Conservation (phyloP, 2,329 filamentous ascomycete species). For the Sclerotinia glacialis region DNA sequence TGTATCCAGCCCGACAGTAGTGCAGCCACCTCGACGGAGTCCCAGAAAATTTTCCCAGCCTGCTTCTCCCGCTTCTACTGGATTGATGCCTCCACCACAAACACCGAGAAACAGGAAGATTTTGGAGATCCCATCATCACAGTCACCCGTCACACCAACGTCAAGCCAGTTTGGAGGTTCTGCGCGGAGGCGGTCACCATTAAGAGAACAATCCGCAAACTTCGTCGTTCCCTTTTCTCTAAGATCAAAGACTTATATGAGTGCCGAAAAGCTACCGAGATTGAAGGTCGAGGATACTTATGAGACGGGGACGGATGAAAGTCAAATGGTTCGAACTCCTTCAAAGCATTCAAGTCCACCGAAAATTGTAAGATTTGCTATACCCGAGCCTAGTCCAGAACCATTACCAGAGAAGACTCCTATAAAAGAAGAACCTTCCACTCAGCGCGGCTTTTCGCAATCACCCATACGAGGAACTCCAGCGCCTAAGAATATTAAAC, state of each 20-base stretch:
- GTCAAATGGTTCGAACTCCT: conserved; percentile 29
- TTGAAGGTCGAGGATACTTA: conserved; percentile 36
- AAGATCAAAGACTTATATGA: conserved; percentile 20
- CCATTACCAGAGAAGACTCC: conserved; percentile 20
- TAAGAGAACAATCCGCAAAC: conserved; percentile 33
- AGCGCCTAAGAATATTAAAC: conserved; percentile 21
- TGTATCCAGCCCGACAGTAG: conserved; percentile 24
- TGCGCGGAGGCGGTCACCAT: conserved; percentile 24
- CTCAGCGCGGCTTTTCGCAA: background rate
- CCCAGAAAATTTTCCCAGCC: background rate
- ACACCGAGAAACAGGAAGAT: conserved; percentile 32
- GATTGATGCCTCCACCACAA: conserved; percentile 31
- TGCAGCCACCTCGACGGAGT: conserved; percentile 15
- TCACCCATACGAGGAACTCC: background rate
- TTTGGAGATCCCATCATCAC: conserved; percentile 38
- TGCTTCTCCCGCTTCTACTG: conserved; percentile 9
- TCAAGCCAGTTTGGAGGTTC: conserved; percentile 30
- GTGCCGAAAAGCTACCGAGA: conserved; percentile 27
- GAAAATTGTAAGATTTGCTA: conserved; percentile 36
- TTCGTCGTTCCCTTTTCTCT: conserved; percentile 32
- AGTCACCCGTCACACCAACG: conserved; percentile 38
- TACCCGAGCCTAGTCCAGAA: conserved; percentile 23
- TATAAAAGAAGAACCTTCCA: conserved; percentile 3
- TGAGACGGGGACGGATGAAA: conserved; percentile 29
- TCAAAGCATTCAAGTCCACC: conserved; percentile 32